Conservation (phyloP, 805 yeast species). For the Zygosaccharomyces gambellarensis region DNA sequence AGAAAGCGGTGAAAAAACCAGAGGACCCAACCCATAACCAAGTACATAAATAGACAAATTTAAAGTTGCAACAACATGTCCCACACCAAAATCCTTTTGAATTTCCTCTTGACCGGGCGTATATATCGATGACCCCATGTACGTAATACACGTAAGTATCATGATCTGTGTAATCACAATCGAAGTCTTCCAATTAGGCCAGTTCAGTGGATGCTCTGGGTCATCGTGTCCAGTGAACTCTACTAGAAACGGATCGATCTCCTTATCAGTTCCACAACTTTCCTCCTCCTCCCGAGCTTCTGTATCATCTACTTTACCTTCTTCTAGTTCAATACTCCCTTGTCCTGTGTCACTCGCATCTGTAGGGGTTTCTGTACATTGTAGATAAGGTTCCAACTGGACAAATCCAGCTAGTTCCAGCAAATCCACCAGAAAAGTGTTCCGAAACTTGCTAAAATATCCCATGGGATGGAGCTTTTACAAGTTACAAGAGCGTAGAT, state of each 20-base stretch:
- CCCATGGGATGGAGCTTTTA: neutral
- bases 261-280: constrained; percentile 3
- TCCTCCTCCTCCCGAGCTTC: neutral
- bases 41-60: constrained; percentile 52
- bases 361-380: neutral
- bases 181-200: constrained; percentile 43
- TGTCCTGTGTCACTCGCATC: neutral
- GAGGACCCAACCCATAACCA: constrained; percentile 60
- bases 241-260: constrained; percentile 32
- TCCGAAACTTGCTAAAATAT: constrained; percentile 15
- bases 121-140: constrained; percentile 53
- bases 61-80: constrained; percentile 42
- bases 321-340: neutral
- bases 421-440: constrained; percentile 25
- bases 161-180: constrained; percentile 39
- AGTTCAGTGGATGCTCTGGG: constrained; percentile 52
- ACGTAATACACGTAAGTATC: constrained; percentile 45
- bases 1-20: constrained; percentile 54
- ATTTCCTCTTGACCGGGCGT: constrained; percentile 48
- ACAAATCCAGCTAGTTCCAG: constrained; percentile 15
- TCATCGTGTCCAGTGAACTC: constrained; percentile 38
- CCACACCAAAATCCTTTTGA: constrained; percentile 41
- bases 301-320: neutral
- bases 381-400: neutral
- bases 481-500: too few species aligned